These are phyloP conservation scores for Botrytis hyacinthi DNA, from an alignment of 2,329 filamentous ascomycete species.

Conservation along the genomic window DNA sequence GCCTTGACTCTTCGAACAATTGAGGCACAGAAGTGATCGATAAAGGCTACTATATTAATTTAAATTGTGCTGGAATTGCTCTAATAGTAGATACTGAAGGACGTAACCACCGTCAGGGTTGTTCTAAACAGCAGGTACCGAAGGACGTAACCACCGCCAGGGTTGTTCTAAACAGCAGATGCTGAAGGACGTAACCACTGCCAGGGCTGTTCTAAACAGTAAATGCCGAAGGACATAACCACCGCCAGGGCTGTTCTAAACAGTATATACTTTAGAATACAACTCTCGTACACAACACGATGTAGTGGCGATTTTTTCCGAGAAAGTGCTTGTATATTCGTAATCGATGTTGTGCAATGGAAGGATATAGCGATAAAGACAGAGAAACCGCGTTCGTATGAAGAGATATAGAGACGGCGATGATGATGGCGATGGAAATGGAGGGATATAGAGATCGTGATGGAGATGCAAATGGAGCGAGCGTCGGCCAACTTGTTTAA, in stretches of 20 bases:
- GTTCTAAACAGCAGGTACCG: background rate
- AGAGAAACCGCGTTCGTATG: background rate
- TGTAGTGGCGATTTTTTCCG: background rate
- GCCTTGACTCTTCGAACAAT: conserved; percentile 13
- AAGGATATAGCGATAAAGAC: background rate
- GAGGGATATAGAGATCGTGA: background rate
- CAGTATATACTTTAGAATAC: background rate
- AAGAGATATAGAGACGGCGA: background rate
- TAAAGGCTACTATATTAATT: background rate
- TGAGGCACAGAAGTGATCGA: background rate
- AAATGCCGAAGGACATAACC: background rate
- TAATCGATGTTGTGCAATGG: background rate
- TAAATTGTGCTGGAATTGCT: background rate
- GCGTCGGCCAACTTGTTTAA: background rate
- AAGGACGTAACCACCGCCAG: background rate
- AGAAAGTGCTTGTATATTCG: background rate
- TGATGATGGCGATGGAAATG: background rate
- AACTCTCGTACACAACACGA: conserved; percentile 3
- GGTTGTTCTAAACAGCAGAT: background rate
- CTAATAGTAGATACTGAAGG: conserved; percentile 5
- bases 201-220: background rate
- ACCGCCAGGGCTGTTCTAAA: background rate
- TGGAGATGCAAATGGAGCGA: background rate
- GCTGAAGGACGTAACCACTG: background rate
- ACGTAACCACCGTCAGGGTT: background rate